A percentile compares a stretch with the other conserved stretches of the same genome.
These are phyloP conservation scores for Rhododendron simsii DNA, from an alignment of 148 eudicot genomes.

Conservation along the genomic window DNA sequence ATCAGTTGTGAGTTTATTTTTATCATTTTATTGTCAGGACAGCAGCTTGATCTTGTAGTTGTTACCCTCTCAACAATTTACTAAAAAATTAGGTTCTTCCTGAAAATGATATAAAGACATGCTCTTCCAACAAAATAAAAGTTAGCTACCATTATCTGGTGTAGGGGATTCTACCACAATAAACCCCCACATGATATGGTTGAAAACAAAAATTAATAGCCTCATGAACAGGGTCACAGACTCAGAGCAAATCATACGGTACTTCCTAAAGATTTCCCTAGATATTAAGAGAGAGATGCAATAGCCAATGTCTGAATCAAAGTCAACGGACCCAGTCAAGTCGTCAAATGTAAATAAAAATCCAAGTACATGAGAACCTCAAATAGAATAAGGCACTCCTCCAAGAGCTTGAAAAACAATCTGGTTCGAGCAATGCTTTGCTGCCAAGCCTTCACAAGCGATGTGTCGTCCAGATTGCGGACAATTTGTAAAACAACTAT, in stretches of 20 bases:
- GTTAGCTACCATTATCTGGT: background rate
- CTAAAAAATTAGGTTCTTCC: background rate
- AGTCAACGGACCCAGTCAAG: background rate
- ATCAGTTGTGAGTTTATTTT: background rate
- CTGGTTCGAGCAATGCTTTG: slow-evolving; percentile 97
- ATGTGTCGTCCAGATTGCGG: slow-evolving; percentile 92
- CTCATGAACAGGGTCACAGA: background rate
- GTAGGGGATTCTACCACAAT: slow-evolving; percentile 8
- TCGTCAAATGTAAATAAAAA: background rate
- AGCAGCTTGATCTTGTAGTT: background rate
- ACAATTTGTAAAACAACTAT: slow-evolving; percentile 83
- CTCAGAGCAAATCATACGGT: background rate
- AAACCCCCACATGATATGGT: background rate
- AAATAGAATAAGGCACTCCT: slow-evolving; percentile 81
- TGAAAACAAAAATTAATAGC: background rate
- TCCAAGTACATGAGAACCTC: slow-evolving; percentile 45
- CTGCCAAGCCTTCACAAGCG: slow-evolving; percentile 95
- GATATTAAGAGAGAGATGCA: background rate
- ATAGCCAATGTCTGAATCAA: background rate
- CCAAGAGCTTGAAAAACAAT: slow-evolving; percentile 94
- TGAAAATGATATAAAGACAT: background rate
- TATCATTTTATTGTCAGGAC: background rate
- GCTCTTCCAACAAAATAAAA: background rate
- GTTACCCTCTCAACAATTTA: background rate
- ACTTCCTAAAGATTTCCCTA: background rate